A percentile compares a stretch with the other conserved stretches of the same genome.
Conservation (phyloP, 768 basidiomycete genomes). For the Tulasnella sp. region DNA sequence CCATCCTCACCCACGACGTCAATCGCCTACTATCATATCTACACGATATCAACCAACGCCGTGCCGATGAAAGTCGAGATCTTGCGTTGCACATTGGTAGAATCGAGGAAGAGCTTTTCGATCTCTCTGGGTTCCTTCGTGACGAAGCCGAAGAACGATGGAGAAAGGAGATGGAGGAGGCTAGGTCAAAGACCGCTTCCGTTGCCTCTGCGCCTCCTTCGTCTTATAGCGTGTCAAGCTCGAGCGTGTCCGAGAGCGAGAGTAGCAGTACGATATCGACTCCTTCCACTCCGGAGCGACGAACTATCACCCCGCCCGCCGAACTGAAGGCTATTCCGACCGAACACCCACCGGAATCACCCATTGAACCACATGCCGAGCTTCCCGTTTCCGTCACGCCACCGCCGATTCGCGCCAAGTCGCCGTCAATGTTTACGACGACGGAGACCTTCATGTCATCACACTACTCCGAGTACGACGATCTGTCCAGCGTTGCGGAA, state of each 20-base stretch:
- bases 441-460: constrained; percentile 39
- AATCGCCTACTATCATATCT: constrained; percentile 37
- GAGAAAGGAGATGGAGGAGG: constrained; percentile 13
- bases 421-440: constrained; percentile 29
- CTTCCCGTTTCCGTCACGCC: constrained; percentile 25
- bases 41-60: constrained; percentile 50
- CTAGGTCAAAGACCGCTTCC: neutral
- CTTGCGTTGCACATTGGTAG: constrained; percentile 54
- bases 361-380: neutral
- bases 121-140: constrained; percentile 31
- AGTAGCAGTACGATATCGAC: constrained; percentile 18
- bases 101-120: constrained; percentile 55
- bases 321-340: no score
- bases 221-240: no score
- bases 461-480: constrained; percentile 63
- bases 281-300: neutral
- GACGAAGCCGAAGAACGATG: constrained; percentile 16
- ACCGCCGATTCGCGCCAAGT: constrained; percentile 32
- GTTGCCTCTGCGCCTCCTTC: neutral
- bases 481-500: constrained; percentile 21
- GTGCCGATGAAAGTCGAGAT: constrained; percentile 52
- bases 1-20: constrained; percentile 33
- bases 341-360: neutral
- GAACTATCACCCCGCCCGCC: no score
- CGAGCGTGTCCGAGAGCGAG: constrained; percentile 18